phyloP scores from a whole-genome alignment of 1,139 yeast species.

The Pichia sp. region DNA sequence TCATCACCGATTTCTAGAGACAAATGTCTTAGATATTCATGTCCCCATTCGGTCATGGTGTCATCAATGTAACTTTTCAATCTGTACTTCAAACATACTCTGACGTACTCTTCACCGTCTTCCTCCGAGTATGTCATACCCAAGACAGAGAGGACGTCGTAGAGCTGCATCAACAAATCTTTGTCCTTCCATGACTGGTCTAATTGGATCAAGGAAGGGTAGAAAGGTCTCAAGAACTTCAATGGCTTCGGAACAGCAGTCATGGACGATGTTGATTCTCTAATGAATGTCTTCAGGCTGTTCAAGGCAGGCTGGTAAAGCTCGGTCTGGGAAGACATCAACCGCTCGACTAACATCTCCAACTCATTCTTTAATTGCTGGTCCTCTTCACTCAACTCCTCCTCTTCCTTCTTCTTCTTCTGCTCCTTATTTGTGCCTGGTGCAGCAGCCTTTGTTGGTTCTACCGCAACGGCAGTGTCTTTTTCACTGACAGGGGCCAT shows the following conservation, averaged over 20 bases:
- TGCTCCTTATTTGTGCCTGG: not conserved
- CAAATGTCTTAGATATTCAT: constrained; percentile 92
- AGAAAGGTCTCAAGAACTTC: constrained; percentile 89
- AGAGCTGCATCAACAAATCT: constrained; percentile 44
- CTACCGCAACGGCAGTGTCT: constrained; percentile 11
- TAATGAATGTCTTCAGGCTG: constrained; percentile 69
- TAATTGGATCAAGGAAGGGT: constrained; percentile 57
- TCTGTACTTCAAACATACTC: constrained; percentile 79
- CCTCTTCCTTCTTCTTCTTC: constrained; percentile 37
- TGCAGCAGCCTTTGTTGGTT: not conserved
- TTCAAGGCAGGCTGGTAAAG: constrained; percentile 58
- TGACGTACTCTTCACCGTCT: constrained; percentile 51
- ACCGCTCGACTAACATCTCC: constrained; percentile 79
- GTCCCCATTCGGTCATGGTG: constrained; percentile 89
- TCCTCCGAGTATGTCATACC: constrained; percentile 89
- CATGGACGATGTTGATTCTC: constrained; percentile 96
- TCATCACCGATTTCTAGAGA: constrained; percentile 93
- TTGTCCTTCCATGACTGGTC: constrained; percentile 53
- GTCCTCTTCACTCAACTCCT: constrained; percentile 92
- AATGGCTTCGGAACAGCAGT: constrained; percentile 99
- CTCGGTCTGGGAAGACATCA: constrained; percentile 46
- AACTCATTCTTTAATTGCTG: constrained; percentile 81
- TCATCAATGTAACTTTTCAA: constrained; percentile 54
- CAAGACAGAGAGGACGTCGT: constrained; percentile 86
- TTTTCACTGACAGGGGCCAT: constrained; percentile 25